These are phyloP conservation scores for Skeletonema tropicum DNA, from an alignment of 108 stramenopile species.

Conservation along the genomic window DNA sequence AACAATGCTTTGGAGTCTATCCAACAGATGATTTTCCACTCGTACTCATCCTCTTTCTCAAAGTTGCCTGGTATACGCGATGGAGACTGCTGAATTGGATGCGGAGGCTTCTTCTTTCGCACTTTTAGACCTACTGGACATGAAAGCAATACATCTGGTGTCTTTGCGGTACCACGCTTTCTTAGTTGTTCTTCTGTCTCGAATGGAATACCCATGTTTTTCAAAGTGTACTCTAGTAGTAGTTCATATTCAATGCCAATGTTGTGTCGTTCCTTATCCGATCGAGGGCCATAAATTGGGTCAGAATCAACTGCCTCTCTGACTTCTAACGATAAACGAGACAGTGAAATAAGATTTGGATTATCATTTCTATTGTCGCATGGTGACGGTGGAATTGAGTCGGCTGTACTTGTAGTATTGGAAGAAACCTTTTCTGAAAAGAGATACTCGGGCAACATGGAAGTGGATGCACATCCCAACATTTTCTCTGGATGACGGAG, in stretches of 20 bases:
- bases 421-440: constrained; percentile 50
- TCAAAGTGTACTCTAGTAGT: constrained; percentile 61
- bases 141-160: constrained; percentile 79
- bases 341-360: constrained; percentile 14
- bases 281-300: constrained; percentile 77
- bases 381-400: not conserved
- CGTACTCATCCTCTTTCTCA: constrained; percentile 43
- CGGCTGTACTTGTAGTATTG: not conserved
- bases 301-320: constrained; percentile 63
- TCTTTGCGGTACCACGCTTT: constrained; percentile 68
- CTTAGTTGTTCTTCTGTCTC: constrained; percentile 80
- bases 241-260: constrained; percentile 83
- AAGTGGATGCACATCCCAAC: constrained; percentile 41
- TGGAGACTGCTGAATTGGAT: constrained; percentile 3
- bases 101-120: constrained; percentile 9
- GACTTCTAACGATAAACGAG: constrained; percentile 74
- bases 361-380: not conserved
- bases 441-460: constrained; percentile 51
- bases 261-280: constrained; percentile 63
- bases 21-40: constrained; percentile 86
- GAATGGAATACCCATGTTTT: constrained; percentile 72
- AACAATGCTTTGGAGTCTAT: constrained; percentile 86
- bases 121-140: constrained; percentile 55
- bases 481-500: constrained; percentile 62
- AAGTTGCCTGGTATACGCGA: constrained; percentile 5